These are phyloP conservation scores for Saccharomycopsis sp. DNA, from an alignment of 805 yeast genomes.

Conservation along the genomic window DNA sequence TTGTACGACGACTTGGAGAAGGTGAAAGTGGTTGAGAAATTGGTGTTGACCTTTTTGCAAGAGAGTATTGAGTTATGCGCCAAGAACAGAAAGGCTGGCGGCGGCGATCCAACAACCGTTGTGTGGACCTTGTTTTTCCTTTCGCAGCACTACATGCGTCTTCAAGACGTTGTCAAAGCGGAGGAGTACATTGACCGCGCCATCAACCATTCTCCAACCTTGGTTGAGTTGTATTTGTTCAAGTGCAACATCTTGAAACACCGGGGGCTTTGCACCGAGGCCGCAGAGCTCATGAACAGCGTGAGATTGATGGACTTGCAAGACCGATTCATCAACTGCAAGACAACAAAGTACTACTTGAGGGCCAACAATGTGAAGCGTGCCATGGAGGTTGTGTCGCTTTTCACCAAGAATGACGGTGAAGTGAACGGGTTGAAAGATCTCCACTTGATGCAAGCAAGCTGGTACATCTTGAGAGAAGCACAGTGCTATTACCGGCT, in stretches of 20 bases:
- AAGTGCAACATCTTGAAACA: conserved; percentile 79
- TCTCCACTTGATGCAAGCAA: conserved; percentile 81
- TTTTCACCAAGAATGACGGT: conserved; percentile 82
- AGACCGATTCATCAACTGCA: conserved; percentile 86
- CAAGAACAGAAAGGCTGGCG: conserved; percentile 22
- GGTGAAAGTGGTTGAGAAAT: conserved; percentile 37
- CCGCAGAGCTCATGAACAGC: conserved; percentile 55
- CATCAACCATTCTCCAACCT: conserved; percentile 66
- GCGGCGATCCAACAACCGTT: conserved; percentile 29
- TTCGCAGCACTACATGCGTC: conserved; percentile 63
- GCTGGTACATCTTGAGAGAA: conserved; percentile 78
- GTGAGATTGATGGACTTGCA: conserved; percentile 76
- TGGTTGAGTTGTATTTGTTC: conserved; percentile 71
- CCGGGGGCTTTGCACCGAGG: conserved; percentile 48
- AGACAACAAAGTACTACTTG: conserved; percentile 72
- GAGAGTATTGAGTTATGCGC: too few species aligned
- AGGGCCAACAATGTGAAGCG: conserved; percentile 67
- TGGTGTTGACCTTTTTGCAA: conserved; percentile 43
- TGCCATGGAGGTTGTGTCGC: conserved; percentile 63
- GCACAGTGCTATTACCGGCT: conserved; percentile 73
- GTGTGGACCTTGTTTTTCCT: conserved; percentile 72
- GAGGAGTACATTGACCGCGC: conserved; percentile 50
- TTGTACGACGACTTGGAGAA: conserved; percentile 43
- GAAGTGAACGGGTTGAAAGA: conserved; percentile 79
- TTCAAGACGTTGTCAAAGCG: conserved; percentile 48